Evolutionary conservation across 768 basidiomycete genomes (phyloP), one percentile per base, ranked within the genome.

Genomic region (Russula earlei): DNA sequence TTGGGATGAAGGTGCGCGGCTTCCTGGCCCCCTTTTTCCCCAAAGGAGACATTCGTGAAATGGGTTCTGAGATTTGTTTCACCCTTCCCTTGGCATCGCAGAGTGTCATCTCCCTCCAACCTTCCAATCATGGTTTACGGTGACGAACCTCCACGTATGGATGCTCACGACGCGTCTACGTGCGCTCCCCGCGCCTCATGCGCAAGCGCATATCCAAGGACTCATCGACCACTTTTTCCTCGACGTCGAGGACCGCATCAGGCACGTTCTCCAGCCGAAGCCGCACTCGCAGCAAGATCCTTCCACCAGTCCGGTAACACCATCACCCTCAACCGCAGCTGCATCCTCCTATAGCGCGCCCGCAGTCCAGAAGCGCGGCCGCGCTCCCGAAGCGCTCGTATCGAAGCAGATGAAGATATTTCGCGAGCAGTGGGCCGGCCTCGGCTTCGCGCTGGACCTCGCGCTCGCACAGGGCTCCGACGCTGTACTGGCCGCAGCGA

Each of bases 91-190:
- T 3, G 37, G 9, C 40, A 41, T 36, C 14, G 0, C 63, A 96
- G 94, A 81, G 57, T 95, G 89, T 65, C 76, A 76, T 56, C 77
- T 97, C 6, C 92, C 94, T 10, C 86, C 85, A 12, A 96, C 95
- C 0, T 96, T 95, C 70, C 94, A 97, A 65, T 90, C 95, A 15
- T 97, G 93, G 89, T 97, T 97, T 72, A 90, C 89, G 4, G 72
- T 96, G 49, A 91, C 91, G 27, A 92, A 94, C 61, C 76, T 97
- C 27, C 92, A 98, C 70, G 75, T 97, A 46, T 94, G 93, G 87
- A 75, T 97, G 62, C 81, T 94, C 48, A 85, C 85, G 17, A 87
- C 89, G 51, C 87, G 94, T 22, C 77, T 96, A 10, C 90, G 95
- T 20, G 82, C 88, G 0, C 80, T 97, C 11, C 91, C 85, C 2